Evolutionary conservation across 2,329 filamentous ascomycete species (phyloP), one percentile per base, ranked within the genome.

Genomic region (Aspergillus melleus): DNA sequence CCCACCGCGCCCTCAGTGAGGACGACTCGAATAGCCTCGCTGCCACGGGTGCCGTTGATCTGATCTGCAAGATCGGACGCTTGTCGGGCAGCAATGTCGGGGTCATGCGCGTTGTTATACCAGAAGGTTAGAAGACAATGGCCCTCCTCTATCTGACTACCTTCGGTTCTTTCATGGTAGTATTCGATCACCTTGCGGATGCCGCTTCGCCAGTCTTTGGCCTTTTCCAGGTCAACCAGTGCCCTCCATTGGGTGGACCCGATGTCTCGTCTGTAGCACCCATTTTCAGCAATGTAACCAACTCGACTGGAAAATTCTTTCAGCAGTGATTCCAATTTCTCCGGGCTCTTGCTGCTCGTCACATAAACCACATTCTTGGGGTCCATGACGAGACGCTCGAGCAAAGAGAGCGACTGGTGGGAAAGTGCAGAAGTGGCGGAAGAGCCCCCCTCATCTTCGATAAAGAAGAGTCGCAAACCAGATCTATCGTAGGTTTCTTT

Each of bases 261-360:
- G 53, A 84, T 85, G 61, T 90, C 84, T 67, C 89, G 90, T 56
- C 96, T 79, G 78, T 95, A 97, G 73, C 91, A 96, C 3, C 94
- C 94, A 64, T 96, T 96, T 76, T 97, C 94, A 0, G 93, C 92
- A 65, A 97, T 95, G 10, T 96, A 81, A 3, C 94, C 94, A 4
- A 96, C 80, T 61, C 88, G 88, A 11, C 30, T 19, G n/a, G 65
- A 20, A 88, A 90, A 9, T 92, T 86, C 19, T 87, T 85, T 59
- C 86, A 87, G 80, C 92, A 94, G 5, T 90, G 82, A 16, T 86
- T 96, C 90, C 6, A 97, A 86, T 69, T 96, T 91, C 65, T 95
- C 90, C 0, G 91, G 90, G 60, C 87, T 89, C 29, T 90, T 88
- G 22, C 89, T 89, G 58, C 91, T 96, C 88, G 96, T 96, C 67